Base-by-base conservation (phyloP, 2,329 filamentous ascomycete genomes). In the Fusarium setosum region DNA sequence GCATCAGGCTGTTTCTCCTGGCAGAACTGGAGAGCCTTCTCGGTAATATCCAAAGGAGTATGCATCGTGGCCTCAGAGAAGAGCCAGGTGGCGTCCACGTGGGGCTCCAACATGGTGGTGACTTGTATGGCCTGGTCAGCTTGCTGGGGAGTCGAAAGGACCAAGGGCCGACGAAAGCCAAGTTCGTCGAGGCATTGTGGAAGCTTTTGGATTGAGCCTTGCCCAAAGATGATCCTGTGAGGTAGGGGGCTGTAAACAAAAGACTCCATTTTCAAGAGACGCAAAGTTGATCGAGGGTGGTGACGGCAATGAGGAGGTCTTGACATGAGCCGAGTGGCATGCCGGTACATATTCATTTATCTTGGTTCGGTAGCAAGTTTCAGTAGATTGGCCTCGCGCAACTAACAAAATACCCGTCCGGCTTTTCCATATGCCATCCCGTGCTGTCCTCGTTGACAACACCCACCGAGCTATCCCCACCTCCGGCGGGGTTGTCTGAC, bases 51-150 rank as follows among this genome's bases (percentile, higher is more conserved):
- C 5, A 79, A 82, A 2, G 87, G 88, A 0, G 87, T 90, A 76
- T 90, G 88, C 87, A 90, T 89, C 4, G 83, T 84, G 3, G 88
- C 88, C 63, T 86, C 80, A 12, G 38, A 42, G 38, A 42, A 42
- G 15, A 42, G 3, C 38, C 38, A 42, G 38, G 38, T 42, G 20
- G 38, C 38, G 10, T 42, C 38, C 38, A 42, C 21, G 38, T 42
- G 38, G 38, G 38, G 23, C 38, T 42, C 23, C 20, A 42, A 42
- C 3, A 26, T 42, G 38, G 38, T 42, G 12, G 38, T 42, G 38
- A 42, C 15, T 42, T 42, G 38, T 42, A 21, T 42, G 10, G 38
- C 38, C 15, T 42, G 38, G 38, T 42, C 38, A 12, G 15, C 38
- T 42, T 42, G 38, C 38, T 42, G 38, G 12, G 38, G 38, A 24